Evolutionary conservation across 768 basidiomycete species (phyloP), one percentile per base, ranked within the genome.

Genomic region (Mrakia hoshinonis): DNA sequence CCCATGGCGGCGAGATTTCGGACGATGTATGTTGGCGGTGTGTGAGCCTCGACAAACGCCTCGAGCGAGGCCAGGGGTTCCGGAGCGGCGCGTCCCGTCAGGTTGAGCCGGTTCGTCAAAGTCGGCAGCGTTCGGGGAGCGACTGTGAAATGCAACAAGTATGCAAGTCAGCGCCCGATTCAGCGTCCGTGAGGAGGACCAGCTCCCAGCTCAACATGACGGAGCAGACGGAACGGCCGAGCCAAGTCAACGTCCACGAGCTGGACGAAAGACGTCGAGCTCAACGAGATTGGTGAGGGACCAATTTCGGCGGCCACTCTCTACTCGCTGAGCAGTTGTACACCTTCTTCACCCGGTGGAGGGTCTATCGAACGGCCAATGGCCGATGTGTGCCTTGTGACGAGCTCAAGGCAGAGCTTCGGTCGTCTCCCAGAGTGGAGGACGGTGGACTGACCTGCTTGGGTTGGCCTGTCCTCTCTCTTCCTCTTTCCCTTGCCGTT

Each of bases 21-120:
- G 66, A 91, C 79, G 6, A 93, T 76, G 39, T 84, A 85, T 7
- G 84, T 82, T 4, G 89, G 78, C 4, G 90, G 76, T 26, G 83
- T 77, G 76, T 89, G 88, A 36, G 85, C 83, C 61, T 84, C 83
- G 52, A 79, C 80, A 61, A 93, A 80, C 34, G 81, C 85, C 47
- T 84, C 80, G 75, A 95, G 91, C 0, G 83, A 80, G 10, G 85
- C 80, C 12, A 85, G 80, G 29, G 83, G 83, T 18, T 81, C 76
- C 6, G 92, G 92, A 12, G 90, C 82, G 74, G 89, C 83, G 5
- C 81, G 82, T 5, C 92, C 92, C 78, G 91, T 92, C 36, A 86
- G 80, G 1, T 85, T 84, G 48, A 92, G 87, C n/a, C 86, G 85
- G 75, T 92, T 68, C n/a, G 72, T 73, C 20, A 67, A 60, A 4